phyloP scores from a whole-genome alignment of 2,329 filamentous ascomycete genomes.

The Stachybotrys chartarum region DNA sequence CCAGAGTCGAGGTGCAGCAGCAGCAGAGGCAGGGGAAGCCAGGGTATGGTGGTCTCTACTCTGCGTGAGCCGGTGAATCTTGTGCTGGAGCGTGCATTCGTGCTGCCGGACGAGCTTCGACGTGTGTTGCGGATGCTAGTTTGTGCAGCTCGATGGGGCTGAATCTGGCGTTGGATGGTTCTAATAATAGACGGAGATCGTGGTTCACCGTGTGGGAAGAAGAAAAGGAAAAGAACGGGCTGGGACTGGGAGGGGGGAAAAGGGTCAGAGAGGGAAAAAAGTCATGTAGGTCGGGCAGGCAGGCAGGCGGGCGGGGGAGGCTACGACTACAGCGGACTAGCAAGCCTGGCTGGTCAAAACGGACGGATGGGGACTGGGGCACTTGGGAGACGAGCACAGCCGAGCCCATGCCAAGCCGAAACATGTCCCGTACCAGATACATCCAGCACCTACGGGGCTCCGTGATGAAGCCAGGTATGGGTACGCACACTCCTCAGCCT shows the following conservation, averaged over 20 bases:
- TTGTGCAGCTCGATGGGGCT: slow-evolving; percentile 33
- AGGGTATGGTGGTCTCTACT: neutral
- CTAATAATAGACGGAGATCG: slow-evolving; percentile 45
- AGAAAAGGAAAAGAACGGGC: slow-evolving; percentile 9
- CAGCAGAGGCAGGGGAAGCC: neutral
- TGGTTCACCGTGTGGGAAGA: slow-evolving; percentile 24
- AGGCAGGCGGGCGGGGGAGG: too few relatives aligned
- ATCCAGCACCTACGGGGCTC: too few relatives aligned
- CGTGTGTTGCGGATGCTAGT: slow-evolving; percentile 1
- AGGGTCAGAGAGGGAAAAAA: slow-evolving; percentile 1
- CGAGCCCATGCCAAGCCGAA: too few relatives aligned
- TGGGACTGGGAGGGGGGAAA: slow-evolving; percentile 1
- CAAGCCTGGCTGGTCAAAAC: too few relatives aligned
- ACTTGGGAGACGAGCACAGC: too few relatives aligned
- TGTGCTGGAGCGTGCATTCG: slow-evolving; percentile 1
- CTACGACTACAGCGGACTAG: too few relatives aligned
- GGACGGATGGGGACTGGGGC: too few relatives aligned
- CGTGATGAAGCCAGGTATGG: too few relatives aligned
- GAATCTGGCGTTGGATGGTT: slow-evolving; percentile 42
- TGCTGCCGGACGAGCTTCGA: neutral
- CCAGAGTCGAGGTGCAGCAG: neutral
- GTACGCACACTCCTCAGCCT: too few relatives aligned
- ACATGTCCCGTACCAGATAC: too few relatives aligned
- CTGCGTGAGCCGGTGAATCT: neutral
- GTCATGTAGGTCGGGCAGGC: too few relatives aligned